phyloP scores from a whole-genome alignment of 257 asterid species.

The Fraxinus pennsylvanica region DNA sequence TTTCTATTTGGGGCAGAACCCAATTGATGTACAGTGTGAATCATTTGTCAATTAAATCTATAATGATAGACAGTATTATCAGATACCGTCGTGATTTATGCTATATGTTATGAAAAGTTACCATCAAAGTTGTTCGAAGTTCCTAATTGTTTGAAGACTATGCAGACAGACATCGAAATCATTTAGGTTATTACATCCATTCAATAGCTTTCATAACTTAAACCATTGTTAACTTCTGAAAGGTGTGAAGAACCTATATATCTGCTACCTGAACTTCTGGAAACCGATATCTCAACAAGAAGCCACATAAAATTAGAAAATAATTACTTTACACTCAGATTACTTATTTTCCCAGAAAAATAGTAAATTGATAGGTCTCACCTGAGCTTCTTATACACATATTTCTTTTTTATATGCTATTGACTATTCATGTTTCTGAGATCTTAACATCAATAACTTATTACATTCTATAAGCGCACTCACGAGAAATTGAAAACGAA shows the following conservation, averaged over 20 bases:
- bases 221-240: conserved; percentile 24
- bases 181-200: background rate
- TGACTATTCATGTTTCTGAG: background rate
- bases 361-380: background rate
- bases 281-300: conserved; percentile 41
- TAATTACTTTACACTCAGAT: background rate
- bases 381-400: background rate
- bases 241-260: conserved; percentile 29
- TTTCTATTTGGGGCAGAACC: background rate
- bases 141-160: background rate
- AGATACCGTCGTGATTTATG: background rate
- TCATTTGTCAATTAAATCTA: conserved; percentile 2
- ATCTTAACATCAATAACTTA: conserved; percentile 39
- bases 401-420: background rate
- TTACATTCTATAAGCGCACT: conserved; percentile 29
- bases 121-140: background rate
- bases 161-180: background rate
- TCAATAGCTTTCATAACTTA: conserved; percentile 24
- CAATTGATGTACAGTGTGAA: background rate
- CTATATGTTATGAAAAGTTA: background rate
- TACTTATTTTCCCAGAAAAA: background rate
- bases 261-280: conserved; percentile 42
- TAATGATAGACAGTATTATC: conserved; percentile 5
- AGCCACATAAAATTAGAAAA: conserved; percentile 2
- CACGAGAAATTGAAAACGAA: conserved; percentile 30